Base-by-base conservation (phyloP, 2,329 filamentous ascomycete genomes). In the Penicillium hesseltinei region DNA sequence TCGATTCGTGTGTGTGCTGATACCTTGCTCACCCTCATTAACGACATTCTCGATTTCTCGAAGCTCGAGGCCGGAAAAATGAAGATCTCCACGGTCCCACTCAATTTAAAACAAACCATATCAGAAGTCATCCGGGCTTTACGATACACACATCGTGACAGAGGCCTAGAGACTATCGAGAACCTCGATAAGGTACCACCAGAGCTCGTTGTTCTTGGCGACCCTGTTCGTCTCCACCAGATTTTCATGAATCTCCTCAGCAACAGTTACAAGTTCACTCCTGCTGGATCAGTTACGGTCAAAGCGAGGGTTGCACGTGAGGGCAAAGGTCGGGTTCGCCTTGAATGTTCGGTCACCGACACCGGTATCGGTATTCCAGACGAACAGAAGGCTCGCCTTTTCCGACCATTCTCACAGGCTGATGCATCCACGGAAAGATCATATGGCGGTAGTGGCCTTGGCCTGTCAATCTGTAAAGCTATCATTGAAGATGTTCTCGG, bases 241-340 rank as follows among this genome's bases (percentile, higher is more conserved):
- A 92, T 96, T 27, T 78, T 79, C 64, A 79, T 79, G 77, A 97
- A 97, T 68, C 82, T 97, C 27, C 89, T 97, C 43, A 90, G 89
- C 61, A 97, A 97, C 77, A 93, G 90, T 69, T 88, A 96, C 74
- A 97, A 97, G 71, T 97, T 97, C 71, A 97, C 92, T 0, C 89
- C 92, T 56, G 84, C 88, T 57, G 92, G 92, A 0, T 90, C 88
- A 0, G 90, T 97, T 57, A 95, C 90, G 0, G 91, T 97, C 51
- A 87, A 87, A 46, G 90, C 91, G 5, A 83, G 83, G 25, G 83
- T 92, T 21, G 87, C 91, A 45, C 80, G 81, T 8, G 90, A 96
- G 69, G 87, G 86, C 10, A 80, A 83, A 15, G 85, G 90, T 39
- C 83, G 82, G 57, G 87, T 91, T 7, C 87, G 86, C 27, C 80